Conservation (phyloP, 1,284 basidiomycete species). For the Malassezia slooffiae region DNA sequence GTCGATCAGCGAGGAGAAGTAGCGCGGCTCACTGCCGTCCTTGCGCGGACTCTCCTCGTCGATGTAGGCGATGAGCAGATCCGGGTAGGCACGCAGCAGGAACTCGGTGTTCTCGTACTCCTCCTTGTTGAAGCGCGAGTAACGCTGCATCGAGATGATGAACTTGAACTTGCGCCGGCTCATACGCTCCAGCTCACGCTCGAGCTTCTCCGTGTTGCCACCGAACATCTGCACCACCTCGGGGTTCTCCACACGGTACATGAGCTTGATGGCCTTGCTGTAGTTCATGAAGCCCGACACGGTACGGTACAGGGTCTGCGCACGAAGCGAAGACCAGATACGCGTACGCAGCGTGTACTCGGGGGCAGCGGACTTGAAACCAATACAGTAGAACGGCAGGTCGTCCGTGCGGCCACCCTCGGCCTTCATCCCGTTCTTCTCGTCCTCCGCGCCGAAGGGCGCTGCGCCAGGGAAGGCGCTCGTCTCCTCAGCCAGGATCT, state of each 20-base stretch:
- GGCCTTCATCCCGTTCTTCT: slow-evolving; percentile 37
- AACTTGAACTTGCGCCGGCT: slow-evolving; percentile 97
- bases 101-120: slow-evolving; percentile 99
- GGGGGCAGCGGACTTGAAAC: slow-evolving; percentile 96
- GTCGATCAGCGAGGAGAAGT: slow-evolving; percentile 92
- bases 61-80: slow-evolving; percentile 93
- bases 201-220: slow-evolving; percentile 91
- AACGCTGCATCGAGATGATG: slow-evolving; percentile 97
- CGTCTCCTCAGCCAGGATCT: slow-evolving; percentile 93
- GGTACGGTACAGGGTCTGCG: slow-evolving; percentile 94
- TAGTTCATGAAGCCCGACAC: slow-evolving; percentile 99
- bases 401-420: slow-evolving; percentile 58
- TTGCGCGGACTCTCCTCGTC: slow-evolving; percentile 85
- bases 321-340: slow-evolving; percentile 96
- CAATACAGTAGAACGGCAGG: slow-evolving; percentile 95
- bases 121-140: slow-evolving; percentile 98
- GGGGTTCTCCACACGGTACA: slow-evolving; percentile 97
- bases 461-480: slow-evolving; percentile 65
- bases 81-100: slow-evolving; percentile 92
- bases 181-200: slow-evolving; percentile 95
- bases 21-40: slow-evolving; percentile 85
- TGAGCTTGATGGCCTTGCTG: slow-evolving; percentile 96
- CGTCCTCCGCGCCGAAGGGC: slow-evolving; percentile 60
- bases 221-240: slow-evolving; percentile 95
- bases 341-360: slow-evolving; percentile 96